Evolutionary conservation across 2,329 filamentous ascomycete species (phyloP), one percentile per base, ranked within the genome.

Genomic region (Lachnellula arida): DNA sequence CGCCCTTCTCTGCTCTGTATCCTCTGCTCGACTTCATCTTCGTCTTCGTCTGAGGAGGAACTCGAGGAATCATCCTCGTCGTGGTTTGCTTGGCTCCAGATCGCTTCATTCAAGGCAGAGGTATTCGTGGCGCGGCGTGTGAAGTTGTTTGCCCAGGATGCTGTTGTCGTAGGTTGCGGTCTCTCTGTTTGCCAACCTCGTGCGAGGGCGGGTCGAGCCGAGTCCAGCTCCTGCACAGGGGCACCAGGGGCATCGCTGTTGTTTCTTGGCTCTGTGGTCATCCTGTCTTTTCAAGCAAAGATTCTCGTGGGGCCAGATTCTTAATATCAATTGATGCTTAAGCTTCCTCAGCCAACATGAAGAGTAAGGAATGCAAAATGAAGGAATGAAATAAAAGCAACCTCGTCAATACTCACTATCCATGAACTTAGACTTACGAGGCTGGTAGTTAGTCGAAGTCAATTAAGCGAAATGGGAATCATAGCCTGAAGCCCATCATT

Each of bases 181-280:
- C 63, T 54, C 35, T 65, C 63, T 14, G 67, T 68, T 49, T 63
- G 60, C 64, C 61, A 63, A 52, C 51, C 54, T 54, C 56, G 62
- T 5, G 61, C 48, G 6, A 63, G 52, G 6, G 46, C 40, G 19
- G 61, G 63, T 42, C 63, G 42, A 37, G 44, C 43, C 28, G 28
- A 32, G 28, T 32, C 28, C 8, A 32, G 50, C 4, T 35, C 37
- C 7, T 46, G 14, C 4, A 35, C 22, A 34, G 22, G 22, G 22
- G 22, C 22, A 23, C 22, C 22, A 23, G 42, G 50, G 35, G 22
- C 40, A 19, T 15, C 35, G 25, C 48, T 32, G 19, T 25, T 46
- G 9, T 15, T 15, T 17, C n/a, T 14, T 11, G 50, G 46, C 25
- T 55, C 39, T 23, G 48, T 25, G n/a, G 47, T 8, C 53, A 55